Percentiles rank a stretch among this genome's conserved stretches.
Evolutionary conservation across 2,329 filamentous ascomycete species (phyloP).

Genomic region (Plenodomus biglobosus): DNA sequence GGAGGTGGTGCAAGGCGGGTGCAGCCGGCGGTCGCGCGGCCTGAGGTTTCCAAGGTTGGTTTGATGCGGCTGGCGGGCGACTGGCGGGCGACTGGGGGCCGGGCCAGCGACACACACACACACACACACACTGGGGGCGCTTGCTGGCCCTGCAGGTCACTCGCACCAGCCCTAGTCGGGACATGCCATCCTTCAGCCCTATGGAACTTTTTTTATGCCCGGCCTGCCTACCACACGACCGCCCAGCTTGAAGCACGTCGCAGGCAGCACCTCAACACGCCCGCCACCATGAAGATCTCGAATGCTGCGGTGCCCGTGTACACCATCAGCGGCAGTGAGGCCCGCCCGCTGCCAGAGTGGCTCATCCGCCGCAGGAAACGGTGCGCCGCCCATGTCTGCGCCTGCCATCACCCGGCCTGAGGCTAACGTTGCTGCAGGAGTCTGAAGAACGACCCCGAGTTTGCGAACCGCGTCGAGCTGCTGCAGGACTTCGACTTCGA

Average conservation of each 20-base stretch:
- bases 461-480: slow-evolving; percentile 89
- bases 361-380: slow-evolving; percentile 81
- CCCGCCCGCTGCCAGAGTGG: slow-evolving; percentile 91
- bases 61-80: slow-evolving; percentile 1
- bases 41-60: slow-evolving; percentile 3
- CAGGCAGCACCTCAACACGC: slow-evolving; percentile 2
- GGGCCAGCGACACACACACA: too few species aligned
- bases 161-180: too few species aligned
- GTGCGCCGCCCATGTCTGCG: slow-evolving; percentile 44
- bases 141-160: too few species aligned
- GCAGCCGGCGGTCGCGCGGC: not conserved
- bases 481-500: slow-evolving; percentile 98
- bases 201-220: slow-evolving; percentile 9
- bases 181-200: not conserved
- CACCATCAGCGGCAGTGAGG: slow-evolving; percentile 88
- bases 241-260: not conserved
- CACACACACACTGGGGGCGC: too few species aligned
- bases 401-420: not conserved
- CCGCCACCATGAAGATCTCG: slow-evolving; percentile 70
- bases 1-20: not conserved
- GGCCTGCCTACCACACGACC: not conserved
- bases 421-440: slow-evolving; percentile 49
- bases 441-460: slow-evolving; percentile 89
- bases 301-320: slow-evolving; percentile 87
- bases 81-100: not conserved